Base-by-base conservation (phyloP, 805 yeast species). In the Lipomyces starkeyi region DNA sequence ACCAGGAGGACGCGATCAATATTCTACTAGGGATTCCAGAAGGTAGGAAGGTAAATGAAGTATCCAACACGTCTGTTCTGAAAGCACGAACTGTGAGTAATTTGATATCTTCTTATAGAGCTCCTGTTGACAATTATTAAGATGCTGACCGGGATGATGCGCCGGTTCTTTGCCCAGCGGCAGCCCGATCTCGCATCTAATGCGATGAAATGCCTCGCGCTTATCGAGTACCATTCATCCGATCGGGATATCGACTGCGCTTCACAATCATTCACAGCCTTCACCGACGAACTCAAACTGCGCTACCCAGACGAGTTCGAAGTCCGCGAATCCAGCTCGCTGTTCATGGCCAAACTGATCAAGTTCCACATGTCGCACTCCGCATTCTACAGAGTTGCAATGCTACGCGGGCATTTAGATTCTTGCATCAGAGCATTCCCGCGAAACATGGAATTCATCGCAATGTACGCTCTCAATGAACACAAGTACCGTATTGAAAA, bases 401-500 rank as follows among this genome's bases (percentile, higher is more conserved):
- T 37, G 17, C 49, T 69, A n/a, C 67, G 72, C 7, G 43, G 13
- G 6, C 61, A 61, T 34, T 52, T 69, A 8, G 66, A 47, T n/a
- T 29, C 35, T 17, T 56, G 64, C 47, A 63, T 69, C 17, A 34
- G 9, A 7, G 29, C 8, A 11, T 67, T 57, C 43, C 72, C 70
- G 4, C 29, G n/a, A 9, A 62, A 62, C 32, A 6, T 57, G n/a
- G 54, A 60, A 9, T 67, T 67, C 29, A 25, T 67, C 3, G 8
- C 29, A 9, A 56, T 60, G 64, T 69, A 63, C 37, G 43, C 62
- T 17, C 29, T 20, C 35, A 69, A 61, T 53, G 72, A 69, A 43
- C 34, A 29, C 14, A 32, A 53, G 7, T 69, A 61, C 34, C 34
- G 59, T 22, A 61, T 69, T 8, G 67, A 63, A 17, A 58, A 62